phyloP scores from a whole-genome alignment of 2,329 filamentous ascomycete species.

The Exophiala calicioides region DNA sequence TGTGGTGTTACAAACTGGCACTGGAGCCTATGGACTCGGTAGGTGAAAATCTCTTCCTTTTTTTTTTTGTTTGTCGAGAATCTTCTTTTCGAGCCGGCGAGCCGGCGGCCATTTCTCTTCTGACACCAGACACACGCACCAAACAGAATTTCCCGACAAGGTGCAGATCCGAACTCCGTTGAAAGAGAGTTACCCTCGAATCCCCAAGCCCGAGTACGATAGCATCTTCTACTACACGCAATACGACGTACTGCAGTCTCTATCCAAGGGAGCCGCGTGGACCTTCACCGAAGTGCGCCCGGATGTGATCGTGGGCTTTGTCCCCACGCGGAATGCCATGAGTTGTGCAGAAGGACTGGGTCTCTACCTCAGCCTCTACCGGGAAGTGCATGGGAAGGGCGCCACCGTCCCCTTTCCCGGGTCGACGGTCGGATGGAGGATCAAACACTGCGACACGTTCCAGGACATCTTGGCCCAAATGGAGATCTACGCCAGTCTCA shows the following conservation, averaged over 20 bases:
- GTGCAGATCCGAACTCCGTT: slow-evolving; percentile 37
- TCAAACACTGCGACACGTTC: slow-evolving; percentile 33
- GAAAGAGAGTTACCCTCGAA: slow-evolving; percentile 34
- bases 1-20: slow-evolving; percentile 40
- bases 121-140: too few species aligned
- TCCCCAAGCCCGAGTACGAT: slow-evolving; percentile 33
- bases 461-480: slow-evolving; percentile 34
- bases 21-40: slow-evolving; percentile 42
- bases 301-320: slow-evolving; percentile 37
- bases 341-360: slow-evolving; percentile 37
- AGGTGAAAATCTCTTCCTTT: too few species aligned
- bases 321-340: slow-evolving; percentile 35
- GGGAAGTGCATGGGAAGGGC: slow-evolving; percentile 30
- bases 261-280: slow-evolving; percentile 36
- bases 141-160: slow-evolving; percentile 37
- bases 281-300: slow-evolving; percentile 41
- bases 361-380: slow-evolving; percentile 36
- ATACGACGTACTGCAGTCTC: slow-evolving; percentile 29
- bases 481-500: slow-evolving; percentile 35
- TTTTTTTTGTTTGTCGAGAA: background rate
- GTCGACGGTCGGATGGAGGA: slow-evolving; percentile 26
- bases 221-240: slow-evolving; percentile 37
- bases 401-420: slow-evolving; percentile 34
- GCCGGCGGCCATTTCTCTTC: too few species aligned
- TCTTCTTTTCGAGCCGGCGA: too few species aligned